Evolutionary conservation across 192 early-diverging fungal species (phyloP), one percentile per base, ranked within the genome.

Genomic region (Funneliformis mosseae): DNA sequence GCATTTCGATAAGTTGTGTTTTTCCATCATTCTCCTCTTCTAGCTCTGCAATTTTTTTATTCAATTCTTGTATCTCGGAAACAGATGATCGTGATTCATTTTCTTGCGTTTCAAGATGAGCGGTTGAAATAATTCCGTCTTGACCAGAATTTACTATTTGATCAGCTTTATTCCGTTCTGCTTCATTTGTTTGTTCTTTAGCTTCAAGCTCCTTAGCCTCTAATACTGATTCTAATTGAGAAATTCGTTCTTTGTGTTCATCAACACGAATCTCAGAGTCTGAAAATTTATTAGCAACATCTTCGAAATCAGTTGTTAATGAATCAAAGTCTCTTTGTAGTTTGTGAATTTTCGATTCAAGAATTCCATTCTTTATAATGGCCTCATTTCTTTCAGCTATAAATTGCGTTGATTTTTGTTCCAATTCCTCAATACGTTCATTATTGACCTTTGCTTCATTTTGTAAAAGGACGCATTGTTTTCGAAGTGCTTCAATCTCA

Each of bases 401-500:
- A 55, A 55, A 55, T 16, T 55, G 50, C 5, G 6, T 55, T 16
- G 50, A 14, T 55, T 55, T 55, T 4, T 16, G 14, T 55, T 55
- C 50, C 18, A 55, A 55, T 55, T 55, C 50, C 21, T 55, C 50
- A 55, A 55, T 6, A 5, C 50, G 50, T 55, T 55, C 18, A 33
- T 33, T 33, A 33, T 33, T 10, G 9, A 28, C 63, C 8, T 27
- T 64, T 5, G 63, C 27, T 11, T 27, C 63, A 43, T 72, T 72
- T 23, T 27, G 70, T 41, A 72, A 46, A n/a, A 12, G 27, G 21
- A 43, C 33, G 42, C 42, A 45, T 45, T 72, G 70, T 8, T 23
- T n/a, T 72, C 33, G 23, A 41, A 72, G 43, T 41, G 38, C 70
- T 10, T 72, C 23, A 43, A 72, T 72, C 70, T 72, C 39, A 23